Percentiles rank a stretch among this genome's conserved stretches.
phyloP scores from a whole-genome alignment of 192 early-diverging fungal species.

The Coemansia sp. region DNA sequence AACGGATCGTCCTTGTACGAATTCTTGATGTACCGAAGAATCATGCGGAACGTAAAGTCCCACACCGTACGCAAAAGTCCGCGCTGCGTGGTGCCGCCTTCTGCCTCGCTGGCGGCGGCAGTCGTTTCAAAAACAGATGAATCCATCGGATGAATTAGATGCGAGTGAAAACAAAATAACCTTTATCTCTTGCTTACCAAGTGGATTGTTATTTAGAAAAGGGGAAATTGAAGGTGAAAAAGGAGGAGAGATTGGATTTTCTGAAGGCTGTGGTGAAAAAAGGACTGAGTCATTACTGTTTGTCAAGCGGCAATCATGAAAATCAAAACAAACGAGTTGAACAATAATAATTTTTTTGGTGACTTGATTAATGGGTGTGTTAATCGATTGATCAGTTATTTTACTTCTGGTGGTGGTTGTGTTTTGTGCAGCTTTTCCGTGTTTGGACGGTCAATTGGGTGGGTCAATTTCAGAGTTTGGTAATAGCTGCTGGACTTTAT shows the following conservation, averaged over 20 bases:
- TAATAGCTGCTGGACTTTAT: too few species aligned
- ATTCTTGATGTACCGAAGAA: slow-evolving; percentile 78
- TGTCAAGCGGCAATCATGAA: too few species aligned
- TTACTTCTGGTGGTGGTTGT: too few species aligned
- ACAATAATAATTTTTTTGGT: too few species aligned
- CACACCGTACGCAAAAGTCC: slow-evolving; percentile 42
- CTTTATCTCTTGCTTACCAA: not conserved
- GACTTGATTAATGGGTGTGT: too few species aligned
- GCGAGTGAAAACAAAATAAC: not conserved
- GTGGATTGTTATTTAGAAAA: not conserved
- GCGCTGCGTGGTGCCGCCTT: slow-evolving; percentile 9
- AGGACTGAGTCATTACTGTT: too few species aligned
- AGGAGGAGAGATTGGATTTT: not conserved
- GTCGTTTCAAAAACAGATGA: slow-evolving; percentile 11
- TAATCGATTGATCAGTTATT: too few species aligned
- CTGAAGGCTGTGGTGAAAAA: too few species aligned
- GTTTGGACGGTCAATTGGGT: too few species aligned
- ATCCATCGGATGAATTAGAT: slow-evolving; percentile 14
- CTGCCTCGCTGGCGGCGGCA: not conserved
- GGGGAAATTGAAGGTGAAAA: not conserved
- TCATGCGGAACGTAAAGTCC: slow-evolving; percentile 62
- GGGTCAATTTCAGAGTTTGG: too few species aligned
- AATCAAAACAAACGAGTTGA: too few species aligned
- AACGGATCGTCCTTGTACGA: slow-evolving; percentile 95
- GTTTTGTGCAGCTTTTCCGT: too few species aligned